These are phyloP conservation scores for Penicillium silybi DNA, from an alignment of 495 filamentous ascomycete genomes.

Conservation along the genomic window DNA sequence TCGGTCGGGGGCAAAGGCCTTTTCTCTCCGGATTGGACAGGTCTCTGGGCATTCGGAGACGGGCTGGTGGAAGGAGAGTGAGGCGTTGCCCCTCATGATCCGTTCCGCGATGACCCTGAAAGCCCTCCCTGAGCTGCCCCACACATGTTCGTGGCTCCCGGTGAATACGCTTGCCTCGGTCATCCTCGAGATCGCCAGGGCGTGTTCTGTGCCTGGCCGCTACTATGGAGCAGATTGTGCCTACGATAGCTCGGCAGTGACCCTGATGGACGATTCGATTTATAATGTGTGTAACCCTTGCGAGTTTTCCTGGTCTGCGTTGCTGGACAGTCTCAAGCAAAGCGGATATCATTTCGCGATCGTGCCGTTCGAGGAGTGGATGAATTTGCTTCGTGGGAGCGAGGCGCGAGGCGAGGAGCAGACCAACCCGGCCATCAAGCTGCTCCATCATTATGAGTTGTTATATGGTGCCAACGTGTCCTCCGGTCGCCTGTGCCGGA, in stretches of 20 bases:
- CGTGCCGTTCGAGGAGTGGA: constrained; percentile 46
- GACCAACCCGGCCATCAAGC: constrained; percentile 57
- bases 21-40: constrained; percentile 57
- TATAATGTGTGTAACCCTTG: constrained; percentile 52
- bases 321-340: constrained; percentile 43
- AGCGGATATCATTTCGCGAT: constrained; percentile 36
- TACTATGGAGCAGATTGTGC: not conserved
- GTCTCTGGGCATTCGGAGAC: constrained; percentile 49
- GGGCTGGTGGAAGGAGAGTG: constrained; percentile 57
- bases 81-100: constrained; percentile 55
- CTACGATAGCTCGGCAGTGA: no score
- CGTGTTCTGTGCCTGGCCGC: constrained; percentile 13
- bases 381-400: constrained; percentile 38
- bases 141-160: constrained; percentile 50
- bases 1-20: constrained; percentile 30
- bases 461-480: constrained; percentile 20
- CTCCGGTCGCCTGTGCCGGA: not conserved
- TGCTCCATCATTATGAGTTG: constrained; percentile 49
- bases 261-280: constrained; percentile 32
- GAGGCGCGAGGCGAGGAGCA: constrained; percentile 41
- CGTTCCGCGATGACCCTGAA: constrained; percentile 46
- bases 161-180: constrained; percentile 49
- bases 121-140: constrained; percentile 45
- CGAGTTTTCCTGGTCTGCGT: constrained; percentile 49
- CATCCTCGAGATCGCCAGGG: constrained; percentile 44